A percentile compares a stretch with the other conserved stretches of the same genome.
phyloP scores from a whole-genome alignment of 1,284 basidiomycete species.

The Dichomitus squalens region DNA sequence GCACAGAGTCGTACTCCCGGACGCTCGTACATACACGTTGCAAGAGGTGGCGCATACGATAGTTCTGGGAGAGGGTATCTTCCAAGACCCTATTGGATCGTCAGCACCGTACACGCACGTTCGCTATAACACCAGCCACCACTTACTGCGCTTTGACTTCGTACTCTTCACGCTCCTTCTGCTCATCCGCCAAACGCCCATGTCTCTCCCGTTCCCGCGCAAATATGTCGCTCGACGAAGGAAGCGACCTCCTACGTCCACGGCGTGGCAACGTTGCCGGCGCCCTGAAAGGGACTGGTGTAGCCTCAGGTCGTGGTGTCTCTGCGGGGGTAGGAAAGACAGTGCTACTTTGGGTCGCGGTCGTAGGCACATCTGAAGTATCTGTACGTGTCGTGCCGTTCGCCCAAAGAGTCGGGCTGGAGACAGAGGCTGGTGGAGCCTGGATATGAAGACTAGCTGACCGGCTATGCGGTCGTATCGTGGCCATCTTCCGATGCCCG shows the following conservation, averaged over 20 bases:
- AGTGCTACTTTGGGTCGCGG: conserved; percentile 17
- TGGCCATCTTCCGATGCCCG: conserved; percentile 22
- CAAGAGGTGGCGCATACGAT: conserved; percentile 62
- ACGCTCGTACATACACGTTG: conserved; percentile 62
- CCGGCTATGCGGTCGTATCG: conserved; percentile 18
- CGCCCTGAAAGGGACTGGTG: background rate
- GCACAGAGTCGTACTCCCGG: conserved; percentile 64
- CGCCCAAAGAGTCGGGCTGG: background rate
- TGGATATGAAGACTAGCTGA: conserved; percentile 15
- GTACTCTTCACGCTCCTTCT: conserved; percentile 55
- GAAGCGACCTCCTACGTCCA: conserved; percentile 30
- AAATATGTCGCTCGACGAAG: conserved; percentile 24
- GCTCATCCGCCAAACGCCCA: conserved; percentile 49
- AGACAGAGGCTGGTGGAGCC: background rate
- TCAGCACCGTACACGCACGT: background rate
- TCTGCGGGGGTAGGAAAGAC: conserved; percentile 9
- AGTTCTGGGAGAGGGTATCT: conserved; percentile 59
- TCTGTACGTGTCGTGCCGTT: background rate
- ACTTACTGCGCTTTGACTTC: conserved; percentile 60
- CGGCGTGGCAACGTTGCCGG: conserved; percentile 22
- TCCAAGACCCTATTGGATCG: conserved; percentile 52
- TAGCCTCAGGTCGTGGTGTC: conserved; percentile 12
- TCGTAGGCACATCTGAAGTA: conserved; percentile 5
- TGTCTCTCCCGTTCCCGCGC: conserved; percentile 36
- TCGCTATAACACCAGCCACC: background rate